A percentile compares a stretch with the other conserved stretches of the same genome.
Evolutionary conservation across 768 basidiomycete species (phyloP).

Genomic region (Termitomyces sp.): DNA sequence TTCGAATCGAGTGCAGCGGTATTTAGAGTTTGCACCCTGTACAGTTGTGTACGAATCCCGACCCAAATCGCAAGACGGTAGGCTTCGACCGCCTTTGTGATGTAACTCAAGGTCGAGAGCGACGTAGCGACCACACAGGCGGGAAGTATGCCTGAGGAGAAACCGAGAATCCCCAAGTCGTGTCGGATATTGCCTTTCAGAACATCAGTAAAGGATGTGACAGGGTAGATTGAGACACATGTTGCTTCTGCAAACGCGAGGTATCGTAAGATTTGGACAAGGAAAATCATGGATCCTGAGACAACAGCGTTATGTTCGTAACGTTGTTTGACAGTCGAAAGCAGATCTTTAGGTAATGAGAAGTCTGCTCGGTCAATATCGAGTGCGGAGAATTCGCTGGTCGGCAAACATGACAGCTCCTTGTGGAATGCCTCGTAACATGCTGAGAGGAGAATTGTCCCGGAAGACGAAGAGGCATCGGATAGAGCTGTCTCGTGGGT

Average conservation of each 20-base stretch:
- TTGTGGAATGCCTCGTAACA: constrained; percentile 43
- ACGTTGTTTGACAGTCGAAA: constrained; percentile 25
- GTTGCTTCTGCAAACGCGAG: constrained; percentile 29
- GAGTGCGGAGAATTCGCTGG: constrained; percentile 23
- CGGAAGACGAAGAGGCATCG: constrained; percentile 36
- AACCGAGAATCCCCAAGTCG: constrained; percentile 36
- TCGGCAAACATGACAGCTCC: constrained; percentile 44
- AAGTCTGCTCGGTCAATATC: constrained; percentile 44
- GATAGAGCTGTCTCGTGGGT: constrained; percentile 31
- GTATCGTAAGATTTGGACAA: constrained; percentile 48
- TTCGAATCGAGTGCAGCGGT: constrained; percentile 21
- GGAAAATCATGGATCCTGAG: constrained; percentile 41
- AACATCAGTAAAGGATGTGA: constrained; percentile 21
- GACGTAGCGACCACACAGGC: constrained; percentile 48
- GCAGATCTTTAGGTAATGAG: constrained; percentile 27
- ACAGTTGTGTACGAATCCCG: constrained; percentile 35
- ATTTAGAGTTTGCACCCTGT: constrained; percentile 18
- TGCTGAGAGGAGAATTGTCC: constrained; percentile 39
- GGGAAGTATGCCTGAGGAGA: constrained; percentile 53
- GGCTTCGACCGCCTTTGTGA: constrained; percentile 37
- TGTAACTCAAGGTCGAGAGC: constrained; percentile 29
- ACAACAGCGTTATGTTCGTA: constrained; percentile 43
- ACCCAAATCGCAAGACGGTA: constrained; percentile 51
- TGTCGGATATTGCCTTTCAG: constrained; percentile 30
- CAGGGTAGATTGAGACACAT: constrained; percentile 11